Evolutionary conservation across 2,329 filamentous ascomycete genomes (phyloP), one percentile per base, ranked within the genome.

Genomic region (Fusarium brachygibbosum): DNA sequence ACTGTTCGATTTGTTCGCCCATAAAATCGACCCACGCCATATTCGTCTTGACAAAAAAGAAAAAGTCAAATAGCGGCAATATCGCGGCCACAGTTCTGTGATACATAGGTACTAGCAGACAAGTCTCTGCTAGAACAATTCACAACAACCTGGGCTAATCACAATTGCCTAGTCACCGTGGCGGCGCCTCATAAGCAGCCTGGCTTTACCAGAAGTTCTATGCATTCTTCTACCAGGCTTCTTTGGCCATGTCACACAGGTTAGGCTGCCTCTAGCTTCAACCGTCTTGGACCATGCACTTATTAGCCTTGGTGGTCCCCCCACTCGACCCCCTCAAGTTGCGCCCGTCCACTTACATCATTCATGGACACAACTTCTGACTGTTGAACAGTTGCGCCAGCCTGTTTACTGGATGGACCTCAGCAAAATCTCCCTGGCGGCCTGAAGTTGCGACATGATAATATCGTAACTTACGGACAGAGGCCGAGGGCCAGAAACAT

Each of bases 201-300:
- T 59, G 58, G 58, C 38, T 46, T 45, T 38, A 51, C 51, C 50
- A 59, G 58, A 66, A 60, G 72, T 74, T 74, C 72, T 58, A 75
- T 75, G 67, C 72, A 70, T 74, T 68, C 72, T 74, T 74, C 72
- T 45, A 74, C 56, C 66, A 66, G 64, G 41, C 65, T 74, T 74
- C 72, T 63, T 46, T 53, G 32, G 28, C 48, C 54, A 53, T 44
- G 32, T 38, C 60, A 65, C 60, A 31, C 52, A 58, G 37, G 52
- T 69, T 73, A 69, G 23, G 31, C 63, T 49, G 10, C 23, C 31
- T 68, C 60, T n/a, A 48, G 37, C 34, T 29, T 53, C 62, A 63
- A 56, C 58, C 34, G 41, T 51, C 49, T 44, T 34, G 37, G 50
- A 37, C 38, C 51, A 68, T 45, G 37, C 42, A 62, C 32, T 55